Evolutionary conservation across 768 basidiomycete genomes (phyloP).

Genomic region (Mrakia blollopis): DNA sequence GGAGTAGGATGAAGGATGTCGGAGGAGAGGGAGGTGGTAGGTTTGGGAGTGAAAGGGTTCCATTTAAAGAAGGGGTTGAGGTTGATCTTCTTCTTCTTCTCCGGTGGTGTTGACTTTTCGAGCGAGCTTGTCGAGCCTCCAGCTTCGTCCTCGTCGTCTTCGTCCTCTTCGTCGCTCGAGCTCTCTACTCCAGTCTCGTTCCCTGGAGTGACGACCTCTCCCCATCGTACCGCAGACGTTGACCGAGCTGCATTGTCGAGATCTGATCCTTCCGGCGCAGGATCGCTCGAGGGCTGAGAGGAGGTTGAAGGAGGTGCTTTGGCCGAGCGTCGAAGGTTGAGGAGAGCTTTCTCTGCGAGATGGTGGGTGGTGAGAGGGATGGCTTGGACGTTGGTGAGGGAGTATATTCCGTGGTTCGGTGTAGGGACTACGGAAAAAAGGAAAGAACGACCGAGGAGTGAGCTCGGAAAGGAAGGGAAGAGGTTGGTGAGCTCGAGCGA

Average conservation of each 20-base stretch:
- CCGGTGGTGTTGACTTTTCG: constrained; percentile 5
- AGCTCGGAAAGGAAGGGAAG: background rate
- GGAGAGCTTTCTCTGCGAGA: background rate
- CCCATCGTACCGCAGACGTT: background rate
- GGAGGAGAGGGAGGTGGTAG: background rate
- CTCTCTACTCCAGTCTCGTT: background rate
- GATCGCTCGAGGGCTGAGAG: background rate
- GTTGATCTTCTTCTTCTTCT: constrained; percentile 14
- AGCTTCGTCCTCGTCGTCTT: background rate
- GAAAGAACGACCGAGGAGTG: background rate
- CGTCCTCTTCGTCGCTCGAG: constrained; percentile 15
- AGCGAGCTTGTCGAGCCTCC: background rate
- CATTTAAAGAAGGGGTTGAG: constrained; percentile 16
- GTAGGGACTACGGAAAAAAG: constrained; percentile 10
- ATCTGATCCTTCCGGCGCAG: background rate
- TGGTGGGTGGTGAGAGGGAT: constrained; percentile 3
- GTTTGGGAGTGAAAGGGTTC: constrained; percentile 22
- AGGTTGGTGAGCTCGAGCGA: background rate
- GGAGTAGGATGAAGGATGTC: background rate
- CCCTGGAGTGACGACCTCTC: constrained; percentile 17
- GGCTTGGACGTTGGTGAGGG: constrained; percentile 20
- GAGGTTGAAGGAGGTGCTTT: background rate
- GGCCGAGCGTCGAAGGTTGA: background rate
- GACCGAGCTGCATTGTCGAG: background rate
- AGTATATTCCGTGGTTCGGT: constrained; percentile 16